phyloP scores from a whole-genome alignment of 1,284 basidiomycete genomes.

The Rhodotorula glutinis region DNA sequence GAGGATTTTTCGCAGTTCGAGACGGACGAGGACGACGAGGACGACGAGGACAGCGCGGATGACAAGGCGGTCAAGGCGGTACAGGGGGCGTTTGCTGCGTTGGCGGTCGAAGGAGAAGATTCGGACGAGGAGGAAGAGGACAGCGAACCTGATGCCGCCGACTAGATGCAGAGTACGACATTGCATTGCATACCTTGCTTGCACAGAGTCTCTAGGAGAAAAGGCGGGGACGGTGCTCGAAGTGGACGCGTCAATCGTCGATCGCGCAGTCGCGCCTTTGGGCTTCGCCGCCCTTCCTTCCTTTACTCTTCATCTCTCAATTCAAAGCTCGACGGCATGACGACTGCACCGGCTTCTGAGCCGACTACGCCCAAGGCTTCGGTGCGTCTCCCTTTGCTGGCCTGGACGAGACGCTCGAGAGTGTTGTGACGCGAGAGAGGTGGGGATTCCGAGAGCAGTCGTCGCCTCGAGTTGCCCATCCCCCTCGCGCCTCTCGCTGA shows the following conservation, averaged over 20 bases:
- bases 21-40: slow-evolving; percentile 47
- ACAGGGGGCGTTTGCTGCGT: slow-evolving; percentile 48
- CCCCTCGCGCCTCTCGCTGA: not conserved
- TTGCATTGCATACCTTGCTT: not conserved
- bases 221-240: too few species aligned
- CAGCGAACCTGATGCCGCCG: not conserved
- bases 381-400: not conserved
- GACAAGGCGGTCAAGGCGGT: slow-evolving; percentile 39
- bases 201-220: too few species aligned
- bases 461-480: too few species aligned
- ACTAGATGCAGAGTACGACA: not conserved
- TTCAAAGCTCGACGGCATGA: not conserved
- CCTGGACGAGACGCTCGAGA: not conserved
- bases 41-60: slow-evolving; percentile 40
- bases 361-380: slow-evolving; percentile 23
- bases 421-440: too few species aligned
- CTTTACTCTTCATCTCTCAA: not conserved
- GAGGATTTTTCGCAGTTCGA: slow-evolving; percentile 45
- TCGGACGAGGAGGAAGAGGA: slow-evolving; percentile 45
- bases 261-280: too few species aligned
- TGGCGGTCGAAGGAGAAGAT: slow-evolving; percentile 46
- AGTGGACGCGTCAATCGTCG: too few species aligned
- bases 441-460: too few species aligned
- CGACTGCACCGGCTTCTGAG: too few species aligned
- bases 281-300: too few species aligned